A percentile compares a stretch with the other conserved stretches of the same genome.
Conservation (phyloP, 2,329 filamentous ascomycete species). For the Sarocladium oryzae region DNA sequence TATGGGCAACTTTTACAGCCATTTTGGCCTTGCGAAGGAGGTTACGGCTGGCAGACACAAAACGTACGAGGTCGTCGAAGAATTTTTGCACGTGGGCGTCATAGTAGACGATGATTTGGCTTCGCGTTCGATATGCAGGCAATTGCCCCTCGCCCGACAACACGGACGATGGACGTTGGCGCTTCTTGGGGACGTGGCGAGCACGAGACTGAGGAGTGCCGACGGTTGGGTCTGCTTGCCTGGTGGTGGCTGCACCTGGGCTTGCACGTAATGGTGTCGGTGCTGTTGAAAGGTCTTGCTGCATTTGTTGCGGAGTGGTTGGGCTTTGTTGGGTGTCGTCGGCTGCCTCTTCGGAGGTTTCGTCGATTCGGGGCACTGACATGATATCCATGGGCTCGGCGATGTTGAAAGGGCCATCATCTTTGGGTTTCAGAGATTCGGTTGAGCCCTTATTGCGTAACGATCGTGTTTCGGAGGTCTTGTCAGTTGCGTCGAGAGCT, state of each 20-base stretch:
- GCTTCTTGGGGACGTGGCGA: constrained; percentile 35
- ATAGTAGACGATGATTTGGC: constrained; percentile 84
- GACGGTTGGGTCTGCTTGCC: constrained; percentile 29
- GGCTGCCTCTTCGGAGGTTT: background rate
- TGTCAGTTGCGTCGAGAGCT: constrained; percentile 27
- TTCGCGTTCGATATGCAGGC: constrained; percentile 56
- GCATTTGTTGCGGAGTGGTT: background rate
- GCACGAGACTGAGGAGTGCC: constrained; percentile 39
- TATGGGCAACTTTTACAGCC: constrained; percentile 66
- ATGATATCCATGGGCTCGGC: constrained; percentile 13
- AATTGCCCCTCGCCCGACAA: constrained; percentile 37
- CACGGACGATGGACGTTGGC: constrained; percentile 45
- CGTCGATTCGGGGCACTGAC: background rate
- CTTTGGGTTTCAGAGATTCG: constrained; percentile 45
- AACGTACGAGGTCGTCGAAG: constrained; percentile 77
- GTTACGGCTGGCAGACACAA: constrained; percentile 74
- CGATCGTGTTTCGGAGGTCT: constrained; percentile 29
- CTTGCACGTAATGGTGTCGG: constrained; percentile 22
- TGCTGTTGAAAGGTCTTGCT: constrained; percentile 9
- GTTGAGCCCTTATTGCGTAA: constrained; percentile 46
- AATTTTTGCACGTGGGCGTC: constrained; percentile 79
- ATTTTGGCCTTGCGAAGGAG: constrained; percentile 82
- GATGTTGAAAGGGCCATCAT: constrained; percentile 30
- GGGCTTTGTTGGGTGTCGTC: background rate
- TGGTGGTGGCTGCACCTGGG: constrained; percentile 21